Base-by-base conservation (phyloP, 2,329 filamentous ascomycete genomes). In the Rutstroemia sp. region DNA sequence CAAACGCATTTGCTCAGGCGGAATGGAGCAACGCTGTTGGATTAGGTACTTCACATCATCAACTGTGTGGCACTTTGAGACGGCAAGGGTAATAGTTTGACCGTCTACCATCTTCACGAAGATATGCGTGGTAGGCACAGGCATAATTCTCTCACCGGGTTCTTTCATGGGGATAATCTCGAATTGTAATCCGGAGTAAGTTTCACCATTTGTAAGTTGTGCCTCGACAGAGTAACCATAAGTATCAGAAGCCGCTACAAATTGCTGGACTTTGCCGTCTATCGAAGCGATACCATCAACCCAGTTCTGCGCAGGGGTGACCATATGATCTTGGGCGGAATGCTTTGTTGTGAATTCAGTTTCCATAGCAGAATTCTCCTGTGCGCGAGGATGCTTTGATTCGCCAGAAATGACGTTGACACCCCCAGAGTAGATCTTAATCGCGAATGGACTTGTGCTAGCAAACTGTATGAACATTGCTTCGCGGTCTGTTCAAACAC, bases 91-190 rank as follows among this genome's bases (percentile, higher is more conserved):
- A 62, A 86, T 84, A 0, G 81, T 85, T 76, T 84, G 84, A 27
- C 83, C 83, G 1, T 82, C 85, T 51, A 86, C 68, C 2, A 81
- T 86, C 76, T 83, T 87, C 64, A 86, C 83, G 62, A 86, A 85
- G 59, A 85, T 84, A 58, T 85, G 79, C 84, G 87, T 88, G 5
- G 47, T 49, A 19, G 47, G 47, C 0, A 5, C 9, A 34, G 47
- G 42, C 19, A 45, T 34, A 34, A 12, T 3, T 12, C 30, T 4
- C 16, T 8, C 47, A 38, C 5, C 5, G 2, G 5, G 6, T 2
- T 5, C 27, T 42, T 38, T 51, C 2, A 39, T n/a, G 4, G 57
- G 54, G 7, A 48, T 54, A 9, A 54, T 48, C 25, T 50, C 49
- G 7, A 59, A 34, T 27, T 57, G 49, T 3, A 59, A 16, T 4